These are phyloP conservation scores for Pyrenophora tritici-repentis DNA, from an alignment of 2,329 filamentous ascomycete genomes.

Conservation along the genomic window DNA sequence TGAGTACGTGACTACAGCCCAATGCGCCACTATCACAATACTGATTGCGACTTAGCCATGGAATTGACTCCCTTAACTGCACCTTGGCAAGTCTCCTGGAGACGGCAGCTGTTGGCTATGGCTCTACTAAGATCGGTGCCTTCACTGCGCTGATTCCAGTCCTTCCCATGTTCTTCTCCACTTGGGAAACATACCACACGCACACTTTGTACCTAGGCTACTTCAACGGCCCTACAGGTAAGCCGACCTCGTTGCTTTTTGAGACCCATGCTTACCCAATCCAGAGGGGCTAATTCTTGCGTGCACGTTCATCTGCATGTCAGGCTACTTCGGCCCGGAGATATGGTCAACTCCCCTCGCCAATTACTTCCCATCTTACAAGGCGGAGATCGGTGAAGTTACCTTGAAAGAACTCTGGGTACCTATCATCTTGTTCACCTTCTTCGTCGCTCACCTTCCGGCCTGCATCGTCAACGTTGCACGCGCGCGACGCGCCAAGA, in stretches of 20 bases:
- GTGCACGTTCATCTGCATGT: constrained; percentile 81
- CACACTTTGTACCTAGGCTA: constrained; percentile 95
- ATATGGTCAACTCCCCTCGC: constrained; percentile 82
- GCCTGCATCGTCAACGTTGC: constrained; percentile 88
- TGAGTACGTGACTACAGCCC: constrained; percentile 61
- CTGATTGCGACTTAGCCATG: constrained; percentile 64
- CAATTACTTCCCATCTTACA: constrained; percentile 51
- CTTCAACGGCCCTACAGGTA: constrained; percentile 88
- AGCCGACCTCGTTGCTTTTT: not conserved
- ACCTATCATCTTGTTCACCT: constrained; percentile 55
- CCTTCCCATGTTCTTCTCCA: constrained; percentile 98
- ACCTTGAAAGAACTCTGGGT: constrained; percentile 91
- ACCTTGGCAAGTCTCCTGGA: constrained; percentile 89
- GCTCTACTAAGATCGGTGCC: constrained; percentile 79
- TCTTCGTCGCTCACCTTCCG: constrained; percentile 71
- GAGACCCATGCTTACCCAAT: constrained; percentile 15
- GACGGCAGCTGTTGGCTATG: constrained; percentile 90
- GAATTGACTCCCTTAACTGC: constrained; percentile 97
- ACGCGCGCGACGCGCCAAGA: constrained; percentile 71
- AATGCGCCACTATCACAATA: constrained; percentile 26
- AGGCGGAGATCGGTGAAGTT: constrained; percentile 67
- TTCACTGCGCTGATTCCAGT: constrained; percentile 92
- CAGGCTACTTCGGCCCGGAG: constrained; percentile 83
- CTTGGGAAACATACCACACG: constrained; percentile 99
- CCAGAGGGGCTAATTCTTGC: constrained; percentile 86